Evolutionary conservation across 2,329 filamentous ascomycete species (phyloP).

Genomic region (Aureobasidium sp.): DNA sequence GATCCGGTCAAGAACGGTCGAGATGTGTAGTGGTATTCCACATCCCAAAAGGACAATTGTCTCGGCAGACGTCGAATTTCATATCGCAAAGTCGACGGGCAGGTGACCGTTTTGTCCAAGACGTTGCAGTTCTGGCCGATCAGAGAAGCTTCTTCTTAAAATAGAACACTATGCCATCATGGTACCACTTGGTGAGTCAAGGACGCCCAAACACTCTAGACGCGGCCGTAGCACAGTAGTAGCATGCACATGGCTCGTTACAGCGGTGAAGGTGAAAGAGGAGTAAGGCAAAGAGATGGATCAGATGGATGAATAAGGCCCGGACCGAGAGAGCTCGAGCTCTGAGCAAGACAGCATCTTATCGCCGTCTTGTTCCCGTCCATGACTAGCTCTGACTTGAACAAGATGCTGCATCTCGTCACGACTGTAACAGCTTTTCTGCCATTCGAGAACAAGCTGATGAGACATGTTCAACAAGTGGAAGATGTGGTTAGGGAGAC

Average conservation of each 20-base stretch:
- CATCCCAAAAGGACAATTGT: background rate
- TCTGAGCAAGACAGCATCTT: background rate
- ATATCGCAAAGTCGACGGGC: no score
- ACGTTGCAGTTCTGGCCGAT: constrained; percentile 2
- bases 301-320: background rate
- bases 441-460: background rate
- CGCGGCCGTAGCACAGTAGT: background rate
- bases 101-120: background rate
- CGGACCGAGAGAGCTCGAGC: background rate
- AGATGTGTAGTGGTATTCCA: background rate
- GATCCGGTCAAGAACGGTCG: constrained; percentile 6
- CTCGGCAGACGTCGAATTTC: background rate
- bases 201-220: background rate
- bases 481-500: background rate
- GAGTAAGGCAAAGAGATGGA: background rate
- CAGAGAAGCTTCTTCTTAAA: background rate
- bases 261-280: background rate
- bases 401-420: background rate
- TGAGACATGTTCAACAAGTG: background rate
- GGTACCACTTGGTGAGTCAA: background rate
- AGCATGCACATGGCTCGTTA: background rate
- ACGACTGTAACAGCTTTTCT: background rate
- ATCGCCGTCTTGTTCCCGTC: no score
- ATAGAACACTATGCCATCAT: background rate
- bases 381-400: background rate